Conservation (phyloP, 2,329 filamentous ascomycete genomes). For the Colletotrichum scovillei region DNA sequence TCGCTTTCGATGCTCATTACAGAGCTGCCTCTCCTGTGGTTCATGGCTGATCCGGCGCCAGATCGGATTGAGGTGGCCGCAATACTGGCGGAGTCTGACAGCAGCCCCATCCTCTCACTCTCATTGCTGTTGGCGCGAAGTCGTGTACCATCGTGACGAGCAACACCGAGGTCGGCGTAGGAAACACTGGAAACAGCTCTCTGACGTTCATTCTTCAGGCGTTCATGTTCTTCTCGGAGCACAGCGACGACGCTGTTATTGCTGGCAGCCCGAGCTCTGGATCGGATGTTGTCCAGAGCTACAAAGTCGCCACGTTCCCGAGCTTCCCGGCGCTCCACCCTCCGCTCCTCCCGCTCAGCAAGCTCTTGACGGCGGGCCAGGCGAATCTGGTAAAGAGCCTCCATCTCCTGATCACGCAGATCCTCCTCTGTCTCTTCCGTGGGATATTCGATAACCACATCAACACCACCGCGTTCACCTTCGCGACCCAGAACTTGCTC, state of each 20-base stretch:
- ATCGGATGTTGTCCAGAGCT: conserved; percentile 75
- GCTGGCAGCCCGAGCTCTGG: conserved; percentile 60
- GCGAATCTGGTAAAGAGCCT: conserved; percentile 89
- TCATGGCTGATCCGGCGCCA: conserved; percentile 45
- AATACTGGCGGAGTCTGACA: conserved; percentile 79
- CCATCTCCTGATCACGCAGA: conserved; percentile 90
- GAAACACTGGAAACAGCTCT: conserved; percentile 79
- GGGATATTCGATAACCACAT: conserved; percentile 88
- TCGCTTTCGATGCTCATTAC: conserved; percentile 65
- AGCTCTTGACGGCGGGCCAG: conserved; percentile 79
- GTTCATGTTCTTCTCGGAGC: conserved; percentile 65
- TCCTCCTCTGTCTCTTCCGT: conserved; percentile 82
- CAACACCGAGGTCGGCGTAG: conserved; percentile 81
- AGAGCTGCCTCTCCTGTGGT: conserved; percentile 62
- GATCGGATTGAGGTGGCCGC: conserved; percentile 49
- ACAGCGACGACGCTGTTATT: conserved; percentile 69
- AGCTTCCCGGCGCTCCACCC: conserved; percentile 77
- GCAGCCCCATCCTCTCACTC: conserved; percentile 76
- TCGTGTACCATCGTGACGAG: conserved; percentile 80
- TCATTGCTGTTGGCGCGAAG: conserved; percentile 79
- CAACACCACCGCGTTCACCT: conserved; percentile 91
- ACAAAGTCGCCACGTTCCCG: conserved; percentile 76
- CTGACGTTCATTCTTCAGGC: conserved; percentile 69
- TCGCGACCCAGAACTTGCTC: conserved; percentile 89
- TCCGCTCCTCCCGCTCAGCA: conserved; percentile 81